A percentile compares a stretch with the other conserved stretches of the same genome.
Evolutionary conservation across 148 eudicot species (phyloP).

Genomic region (Spergularia marina): DNA sequence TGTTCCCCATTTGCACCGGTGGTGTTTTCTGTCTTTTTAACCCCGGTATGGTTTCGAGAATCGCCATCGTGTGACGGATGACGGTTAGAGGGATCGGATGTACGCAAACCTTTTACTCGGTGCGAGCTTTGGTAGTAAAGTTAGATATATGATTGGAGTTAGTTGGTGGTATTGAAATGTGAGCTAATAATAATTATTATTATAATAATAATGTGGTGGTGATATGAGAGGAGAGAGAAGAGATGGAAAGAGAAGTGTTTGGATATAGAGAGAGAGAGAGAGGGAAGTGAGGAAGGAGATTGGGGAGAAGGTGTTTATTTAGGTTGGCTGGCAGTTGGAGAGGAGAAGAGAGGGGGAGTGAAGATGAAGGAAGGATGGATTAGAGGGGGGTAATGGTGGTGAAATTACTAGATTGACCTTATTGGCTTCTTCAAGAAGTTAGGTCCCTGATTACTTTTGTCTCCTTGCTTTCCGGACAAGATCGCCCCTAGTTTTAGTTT

Average conservation of each 20-base stretch:
- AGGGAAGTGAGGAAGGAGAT: neutral
- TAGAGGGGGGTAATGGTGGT: neutral
- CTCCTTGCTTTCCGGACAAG: conserved; percentile 24
- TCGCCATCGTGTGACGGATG: neutral
- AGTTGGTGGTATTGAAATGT: neutral
- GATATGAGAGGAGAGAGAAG: neutral
- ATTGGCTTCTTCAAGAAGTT: conserved; percentile 21
- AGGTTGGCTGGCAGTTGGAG: neutral
- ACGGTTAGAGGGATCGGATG: neutral
- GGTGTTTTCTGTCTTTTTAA: conserved; percentile 52
- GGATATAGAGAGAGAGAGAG: neutral
- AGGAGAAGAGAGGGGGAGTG: neutral
- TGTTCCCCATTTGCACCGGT: conserved; percentile 15
- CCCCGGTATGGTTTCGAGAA: conserved; percentile 8
- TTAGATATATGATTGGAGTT: neutral
- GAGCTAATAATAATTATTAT: neutral
- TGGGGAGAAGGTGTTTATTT: neutral
- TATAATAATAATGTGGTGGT: neutral
- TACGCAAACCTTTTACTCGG: too few species aligned
- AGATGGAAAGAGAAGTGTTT: neutral
- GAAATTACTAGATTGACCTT: conserved; percentile 42
- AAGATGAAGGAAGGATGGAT: neutral
- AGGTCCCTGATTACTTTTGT: conserved; percentile 9
- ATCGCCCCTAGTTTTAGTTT: conserved; percentile 27
- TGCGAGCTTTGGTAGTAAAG: neutral